These are phyloP conservation scores for Phytophthora macrochlamydospora DNA, from an alignment of 352 stramenopile species.

Conservation along the genomic window DNA sequence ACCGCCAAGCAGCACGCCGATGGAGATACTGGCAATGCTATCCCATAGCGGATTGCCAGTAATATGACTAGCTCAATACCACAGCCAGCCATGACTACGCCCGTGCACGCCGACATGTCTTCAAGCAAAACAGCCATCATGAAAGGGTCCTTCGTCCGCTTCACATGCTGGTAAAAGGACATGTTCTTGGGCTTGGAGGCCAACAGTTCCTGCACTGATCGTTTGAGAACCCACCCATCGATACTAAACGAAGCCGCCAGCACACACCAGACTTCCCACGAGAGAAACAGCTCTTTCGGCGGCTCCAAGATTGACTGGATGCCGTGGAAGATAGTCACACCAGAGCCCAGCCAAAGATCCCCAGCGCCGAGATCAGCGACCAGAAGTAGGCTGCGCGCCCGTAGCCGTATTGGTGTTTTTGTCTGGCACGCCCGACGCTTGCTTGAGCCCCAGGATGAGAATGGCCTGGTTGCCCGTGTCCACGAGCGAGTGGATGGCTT, in stretches of 20 bases:
- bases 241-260: slow-evolving; percentile 94
- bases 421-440: slow-evolving; percentile 89
- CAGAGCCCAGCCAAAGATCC: slow-evolving; percentile 97
- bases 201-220: slow-evolving; percentile 89
- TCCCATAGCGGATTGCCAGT: slow-evolving; percentile 96
- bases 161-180: slow-evolving; percentile 74
- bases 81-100: slow-evolving; percentile 94
- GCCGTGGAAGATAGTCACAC: slow-evolving; percentile 94
- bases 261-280: slow-evolving; percentile 95
- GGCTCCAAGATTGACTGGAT: slow-evolving; percentile 82
- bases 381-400: slow-evolving; percentile 98
- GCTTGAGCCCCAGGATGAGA: slow-evolving; percentile 82
- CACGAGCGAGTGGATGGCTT: slow-evolving; percentile 97
- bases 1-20: slow-evolving; percentile 93
- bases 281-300: slow-evolving; percentile 65
- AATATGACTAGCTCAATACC: slow-evolving; percentile 93
- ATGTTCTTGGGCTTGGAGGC: slow-evolving; percentile 75
- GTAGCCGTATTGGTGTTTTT: slow-evolving; percentile 97
- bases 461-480: slow-evolving; percentile 98
- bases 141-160: slow-evolving; percentile 93
- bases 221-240: slow-evolving; percentile 95
- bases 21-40: slow-evolving; percentile 94
- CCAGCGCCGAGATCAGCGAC: slow-evolving; percentile 97
- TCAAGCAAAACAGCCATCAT: slow-evolving; percentile 98
- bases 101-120: slow-evolving; percentile 96